phyloP scores from a whole-genome alignment of 2,329 filamentous ascomycete species.

The Epichloe uncinata region DNA sequence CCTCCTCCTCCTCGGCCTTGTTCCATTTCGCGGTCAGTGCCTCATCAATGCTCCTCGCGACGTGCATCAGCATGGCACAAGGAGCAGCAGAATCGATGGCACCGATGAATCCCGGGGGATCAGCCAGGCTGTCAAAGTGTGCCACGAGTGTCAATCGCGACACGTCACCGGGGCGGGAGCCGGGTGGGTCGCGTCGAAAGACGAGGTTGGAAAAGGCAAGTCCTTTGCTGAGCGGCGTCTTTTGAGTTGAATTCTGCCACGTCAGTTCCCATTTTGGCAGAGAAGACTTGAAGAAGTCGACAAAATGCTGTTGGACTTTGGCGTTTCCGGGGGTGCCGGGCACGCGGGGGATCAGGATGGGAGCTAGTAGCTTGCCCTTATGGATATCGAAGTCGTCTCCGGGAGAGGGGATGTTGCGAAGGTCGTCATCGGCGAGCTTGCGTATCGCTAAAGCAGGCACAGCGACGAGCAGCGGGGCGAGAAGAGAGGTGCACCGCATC shows the following conservation, averaged over 20 bases:
- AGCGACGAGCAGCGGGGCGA: constrained; percentile 1
- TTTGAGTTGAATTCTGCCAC: constrained; percentile 82
- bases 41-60: constrained; percentile 64
- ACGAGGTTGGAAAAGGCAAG: constrained; percentile 83
- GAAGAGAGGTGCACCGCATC: constrained; percentile 1
- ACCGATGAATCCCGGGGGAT: constrained; percentile 82
- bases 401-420: constrained; percentile 58
- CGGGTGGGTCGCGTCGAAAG: constrained; percentile 77
- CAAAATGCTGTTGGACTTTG: constrained; percentile 67
- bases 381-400: constrained; percentile 67
- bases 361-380: constrained; percentile 62
- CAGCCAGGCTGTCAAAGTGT: constrained; percentile 81
- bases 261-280: constrained; percentile 69
- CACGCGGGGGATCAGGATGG: constrained; percentile 75
- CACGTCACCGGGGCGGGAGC: constrained; percentile 59
- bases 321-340: constrained; percentile 67
- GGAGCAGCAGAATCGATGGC: constrained; percentile 89
- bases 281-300: constrained; percentile 60
- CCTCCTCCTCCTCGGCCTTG: constrained; percentile 51
- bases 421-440: constrained; percentile 58
- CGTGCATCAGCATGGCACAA: constrained; percentile 86
- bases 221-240: constrained; percentile 63
- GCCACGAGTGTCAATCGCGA: constrained; percentile 76
- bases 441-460: constrained; percentile 25
- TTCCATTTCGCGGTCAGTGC: constrained; percentile 73